These are phyloP conservation scores for Geotrichum cucujoidarum DNA, from an alignment of 1,139 yeast genomes.

Conservation along the genomic window DNA sequence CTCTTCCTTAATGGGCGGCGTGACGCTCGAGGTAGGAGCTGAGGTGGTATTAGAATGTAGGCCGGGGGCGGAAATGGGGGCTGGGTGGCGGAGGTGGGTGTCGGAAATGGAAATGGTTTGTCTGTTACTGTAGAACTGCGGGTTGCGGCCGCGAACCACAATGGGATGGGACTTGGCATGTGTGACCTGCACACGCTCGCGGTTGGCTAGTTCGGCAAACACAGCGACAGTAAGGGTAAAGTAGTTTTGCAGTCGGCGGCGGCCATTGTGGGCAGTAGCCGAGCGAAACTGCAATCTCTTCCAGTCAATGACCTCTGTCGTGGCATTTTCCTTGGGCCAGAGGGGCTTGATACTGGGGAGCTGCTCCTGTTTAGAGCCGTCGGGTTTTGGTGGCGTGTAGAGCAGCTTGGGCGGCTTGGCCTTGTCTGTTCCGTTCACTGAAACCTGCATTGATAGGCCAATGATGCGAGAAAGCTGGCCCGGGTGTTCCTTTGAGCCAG, in stretches of 20 bases:
- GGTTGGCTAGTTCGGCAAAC: constrained; percentile 35
- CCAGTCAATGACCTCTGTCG: constrained; percentile 38
- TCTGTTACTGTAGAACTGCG: constrained; percentile 55
- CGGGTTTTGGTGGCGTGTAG: constrained; percentile 30
- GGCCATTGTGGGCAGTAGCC: constrained; percentile 66
- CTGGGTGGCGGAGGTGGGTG: background rate
- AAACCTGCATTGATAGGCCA: constrained; percentile 30
- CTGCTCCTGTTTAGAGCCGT: constrained; percentile 20
- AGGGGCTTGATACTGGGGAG: constrained; percentile 31
- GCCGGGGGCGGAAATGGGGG: background rate
- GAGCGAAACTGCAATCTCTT: constrained; percentile 47
- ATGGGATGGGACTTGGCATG: constrained; percentile 44
- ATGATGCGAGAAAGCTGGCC: constrained; percentile 27
- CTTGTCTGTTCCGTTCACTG: constrained; percentile 29
- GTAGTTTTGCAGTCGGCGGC: constrained; percentile 52
- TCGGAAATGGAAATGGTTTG: constrained; percentile 40
- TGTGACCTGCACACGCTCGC: constrained; percentile 28
- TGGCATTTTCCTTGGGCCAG: constrained; percentile 28
- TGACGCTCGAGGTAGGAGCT: background rate
- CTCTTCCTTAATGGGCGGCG: constrained; percentile 1
- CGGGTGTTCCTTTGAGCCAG: constrained; percentile 23
- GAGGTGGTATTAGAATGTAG: background rate
- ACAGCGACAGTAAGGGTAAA: constrained; percentile 47
- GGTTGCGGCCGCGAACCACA: constrained; percentile 62
- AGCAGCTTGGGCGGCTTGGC: constrained; percentile 27